Conservation (phyloP, 164 flowering plant species). For the Kingdonia uniflora region DNA sequence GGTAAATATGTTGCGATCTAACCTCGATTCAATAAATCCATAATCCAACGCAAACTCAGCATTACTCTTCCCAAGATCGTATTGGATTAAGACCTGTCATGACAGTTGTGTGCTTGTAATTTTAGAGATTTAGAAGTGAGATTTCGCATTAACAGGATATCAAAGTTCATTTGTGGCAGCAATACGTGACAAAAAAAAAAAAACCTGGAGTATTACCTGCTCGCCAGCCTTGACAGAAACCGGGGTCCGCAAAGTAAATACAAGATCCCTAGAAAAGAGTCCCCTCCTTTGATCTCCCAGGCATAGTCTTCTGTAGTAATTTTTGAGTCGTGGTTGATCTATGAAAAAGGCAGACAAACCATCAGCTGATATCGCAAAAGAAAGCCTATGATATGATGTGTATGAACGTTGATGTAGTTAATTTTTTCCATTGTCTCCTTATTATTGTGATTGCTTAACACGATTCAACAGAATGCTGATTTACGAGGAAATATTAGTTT, state of each 20-base stretch:
- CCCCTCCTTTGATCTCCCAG: constrained; percentile 89
- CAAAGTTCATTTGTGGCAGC: not conserved
- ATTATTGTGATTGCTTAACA: no score
- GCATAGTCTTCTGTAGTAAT: constrained; percentile 70
- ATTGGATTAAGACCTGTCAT: constrained; percentile 74
- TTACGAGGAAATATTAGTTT: no score
- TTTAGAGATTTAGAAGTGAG: not conserved
- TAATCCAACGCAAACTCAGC: constrained; percentile 89
- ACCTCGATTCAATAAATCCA: constrained; percentile 62
- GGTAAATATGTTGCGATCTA: constrained; percentile 57
- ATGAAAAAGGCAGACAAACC: constrained; percentile 9
- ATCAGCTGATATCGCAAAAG: no score
- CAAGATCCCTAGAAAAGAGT: constrained; percentile 62
- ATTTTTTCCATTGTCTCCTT: no score
- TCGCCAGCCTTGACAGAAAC: constrained; percentile 77
- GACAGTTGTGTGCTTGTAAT: not conserved
- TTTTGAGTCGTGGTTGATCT: constrained; percentile 69
- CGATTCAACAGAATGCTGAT: no score
- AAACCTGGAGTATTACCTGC: constrained; percentile 44
- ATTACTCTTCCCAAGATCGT: constrained; percentile 78
- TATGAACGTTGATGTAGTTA: no score
- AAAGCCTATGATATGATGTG: no score
- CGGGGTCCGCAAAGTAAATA: constrained; percentile 68
- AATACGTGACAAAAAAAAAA: not conserved
- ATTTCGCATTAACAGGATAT: not conserved